Conservation (phyloP, 768 basidiomycete genomes). For the Rhodotorula toruloides region DNA sequence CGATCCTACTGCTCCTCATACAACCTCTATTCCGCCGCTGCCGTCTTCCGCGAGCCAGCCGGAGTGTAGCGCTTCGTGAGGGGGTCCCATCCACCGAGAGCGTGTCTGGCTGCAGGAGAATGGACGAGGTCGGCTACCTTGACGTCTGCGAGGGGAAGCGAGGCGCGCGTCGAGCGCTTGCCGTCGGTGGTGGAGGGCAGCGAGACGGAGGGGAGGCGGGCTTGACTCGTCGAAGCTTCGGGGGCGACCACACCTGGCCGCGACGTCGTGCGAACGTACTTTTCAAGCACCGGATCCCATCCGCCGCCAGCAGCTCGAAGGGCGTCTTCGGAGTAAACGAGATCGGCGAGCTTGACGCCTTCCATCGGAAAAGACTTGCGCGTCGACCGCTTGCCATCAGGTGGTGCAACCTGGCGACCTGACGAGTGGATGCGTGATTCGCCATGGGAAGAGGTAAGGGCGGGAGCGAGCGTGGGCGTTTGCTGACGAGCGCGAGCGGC, state of each 20-base stretch:
- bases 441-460: neutral
- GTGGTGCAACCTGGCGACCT: slow-evolving; percentile 1
- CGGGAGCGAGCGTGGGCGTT: too few relatives aligned
- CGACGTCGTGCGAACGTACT: too few relatives aligned
- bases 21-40: slow-evolving; percentile 34
- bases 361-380: too few relatives aligned
- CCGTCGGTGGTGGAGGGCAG: neutral
- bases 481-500: neutral
- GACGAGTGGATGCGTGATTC: neutral
- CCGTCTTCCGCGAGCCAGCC: too few relatives aligned
- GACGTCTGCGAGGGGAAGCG: slow-evolving; percentile 7
- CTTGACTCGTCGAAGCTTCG: too few relatives aligned
- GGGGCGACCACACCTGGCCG: too few relatives aligned
- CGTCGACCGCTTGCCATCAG: neutral
- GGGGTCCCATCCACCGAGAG: slow-evolving; percentile 17
- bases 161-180: slow-evolving; percentile 17
- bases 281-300: too few relatives aligned
- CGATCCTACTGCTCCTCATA: too few relatives aligned
- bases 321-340: too few relatives aligned
- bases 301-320: too few relatives aligned
- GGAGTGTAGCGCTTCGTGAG: too few relatives aligned
- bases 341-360: too few relatives aligned
- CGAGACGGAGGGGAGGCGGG: neutral
- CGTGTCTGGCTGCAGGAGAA: neutral
- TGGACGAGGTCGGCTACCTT: slow-evolving; percentile 15